phyloP scores from a whole-genome alignment of 2,329 filamentous ascomycete species.

The Anisogramma anomala region DNA sequence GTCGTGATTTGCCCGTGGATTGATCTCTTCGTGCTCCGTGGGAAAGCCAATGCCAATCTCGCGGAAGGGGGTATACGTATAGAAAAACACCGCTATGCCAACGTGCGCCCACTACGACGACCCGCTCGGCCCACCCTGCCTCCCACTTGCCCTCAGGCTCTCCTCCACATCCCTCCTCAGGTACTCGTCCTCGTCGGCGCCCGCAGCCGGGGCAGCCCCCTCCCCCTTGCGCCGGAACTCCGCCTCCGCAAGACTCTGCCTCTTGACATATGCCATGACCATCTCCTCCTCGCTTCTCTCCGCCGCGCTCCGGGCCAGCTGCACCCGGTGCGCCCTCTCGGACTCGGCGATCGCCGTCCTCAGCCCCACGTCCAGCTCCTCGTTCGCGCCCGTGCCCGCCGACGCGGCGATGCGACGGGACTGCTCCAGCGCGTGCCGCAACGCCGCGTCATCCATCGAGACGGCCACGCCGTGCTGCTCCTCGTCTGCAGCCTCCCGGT shows the following conservation, averaged over 20 bases:
- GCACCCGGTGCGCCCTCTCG: conserved; percentile 31
- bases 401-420: conserved; percentile 22
- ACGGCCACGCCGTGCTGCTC: conserved; percentile 16
- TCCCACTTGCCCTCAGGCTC: conserved; percentile 35
- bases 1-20: too few species aligned
- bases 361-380: conserved; percentile 28
- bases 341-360: conserved; percentile 37
- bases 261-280: conserved; percentile 65
- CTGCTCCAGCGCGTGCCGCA: conserved; percentile 30
- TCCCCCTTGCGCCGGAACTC: conserved; percentile 33
- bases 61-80: too few species aligned
- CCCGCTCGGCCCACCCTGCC: conserved; percentile 17
- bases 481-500: conserved; percentile 15
- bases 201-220: conserved; percentile 20
- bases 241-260: conserved; percentile 62
- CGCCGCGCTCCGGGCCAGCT: conserved; percentile 25
- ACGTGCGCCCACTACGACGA: conserved; percentile 5
- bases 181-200: conserved; percentile 41
- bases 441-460: conserved; percentile 24
- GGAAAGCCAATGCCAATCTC: too few species aligned
- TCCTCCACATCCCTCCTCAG: conserved; percentile 42
- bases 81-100: background rate
- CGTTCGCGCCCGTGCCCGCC: conserved; percentile 16
- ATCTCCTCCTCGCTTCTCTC: conserved; percentile 56
- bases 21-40: too few species aligned